Evolutionary conservation across 2,329 filamentous ascomycete genomes (phyloP).

Genomic region (Cyphellophora europaea): DNA sequence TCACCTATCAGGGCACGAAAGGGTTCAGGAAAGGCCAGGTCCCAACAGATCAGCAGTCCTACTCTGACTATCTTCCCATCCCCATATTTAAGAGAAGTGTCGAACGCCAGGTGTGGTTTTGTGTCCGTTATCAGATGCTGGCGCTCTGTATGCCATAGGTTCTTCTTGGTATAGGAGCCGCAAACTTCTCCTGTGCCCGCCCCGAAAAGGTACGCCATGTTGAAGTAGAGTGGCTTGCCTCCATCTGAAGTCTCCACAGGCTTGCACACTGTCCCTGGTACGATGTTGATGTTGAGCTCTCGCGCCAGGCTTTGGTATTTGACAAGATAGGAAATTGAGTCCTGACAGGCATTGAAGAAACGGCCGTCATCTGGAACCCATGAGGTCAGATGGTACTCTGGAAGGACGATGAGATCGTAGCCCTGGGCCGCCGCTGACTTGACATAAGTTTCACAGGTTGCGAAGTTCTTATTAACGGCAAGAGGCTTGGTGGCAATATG

Average conservation of each 20-base stretch:
- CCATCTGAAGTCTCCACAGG: constrained; percentile 22
- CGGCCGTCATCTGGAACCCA: constrained; percentile 37
- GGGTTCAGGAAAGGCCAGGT: constrained; percentile 52
- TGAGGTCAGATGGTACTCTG: constrained; percentile 52
- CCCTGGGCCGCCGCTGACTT: constrained; percentile 38
- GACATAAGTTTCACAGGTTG: constrained; percentile 46
- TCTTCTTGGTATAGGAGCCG: constrained; percentile 54
- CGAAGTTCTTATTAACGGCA: constrained; percentile 44
- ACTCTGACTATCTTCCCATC: too few relatives aligned
- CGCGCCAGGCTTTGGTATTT: constrained; percentile 46
- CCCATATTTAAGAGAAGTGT: constrained; percentile 48
- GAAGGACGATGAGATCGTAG: constrained; percentile 50
- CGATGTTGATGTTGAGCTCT: constrained; percentile 53
- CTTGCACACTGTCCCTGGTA: constrained; percentile 72
- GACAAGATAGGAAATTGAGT: constrained; percentile 42
- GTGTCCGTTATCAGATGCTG: constrained; percentile 48
- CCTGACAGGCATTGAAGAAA: constrained; percentile 38
- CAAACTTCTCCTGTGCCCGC: constrained; percentile 40
- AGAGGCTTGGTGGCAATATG: too few relatives aligned
- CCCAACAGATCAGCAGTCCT: constrained; percentile 53
- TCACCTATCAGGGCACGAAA: constrained; percentile 48
- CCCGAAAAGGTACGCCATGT: constrained; percentile 53
- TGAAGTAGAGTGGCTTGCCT: constrained; percentile 38
- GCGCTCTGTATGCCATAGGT: constrained; percentile 64
- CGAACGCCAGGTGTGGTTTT: constrained; percentile 44